Conservation (phyloP, 495 filamentous ascomycete genomes). For the Venustampulla echinocandica region DNA sequence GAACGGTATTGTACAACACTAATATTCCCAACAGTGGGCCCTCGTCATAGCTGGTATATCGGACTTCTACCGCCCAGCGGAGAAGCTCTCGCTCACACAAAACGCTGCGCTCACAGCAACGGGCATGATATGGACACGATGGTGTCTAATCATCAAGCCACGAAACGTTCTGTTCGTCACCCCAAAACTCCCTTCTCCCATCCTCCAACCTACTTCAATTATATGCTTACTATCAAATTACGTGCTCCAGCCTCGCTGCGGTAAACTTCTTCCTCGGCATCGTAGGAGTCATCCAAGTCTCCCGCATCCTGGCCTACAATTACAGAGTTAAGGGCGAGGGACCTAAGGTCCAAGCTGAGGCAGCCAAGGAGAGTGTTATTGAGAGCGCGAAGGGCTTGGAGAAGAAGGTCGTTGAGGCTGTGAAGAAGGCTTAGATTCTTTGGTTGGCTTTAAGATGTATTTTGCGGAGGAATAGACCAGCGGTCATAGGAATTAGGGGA, state of each 20-base stretch:
- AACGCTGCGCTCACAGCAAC: constrained; percentile 81
- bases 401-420: constrained; percentile 35
- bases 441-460: too few relatives aligned
- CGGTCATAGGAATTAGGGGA: too few relatives aligned
- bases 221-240: neutral
- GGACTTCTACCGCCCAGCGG: constrained; percentile 87
- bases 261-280: constrained; percentile 97
- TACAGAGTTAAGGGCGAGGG: constrained; percentile 44
- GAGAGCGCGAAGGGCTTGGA: constrained; percentile 29
- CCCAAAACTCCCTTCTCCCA: constrained; percentile 1
- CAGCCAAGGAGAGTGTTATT: constrained; percentile 36
- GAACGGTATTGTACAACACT: too few relatives aligned
- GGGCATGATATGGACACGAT: constrained; percentile 95
- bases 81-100: constrained; percentile 84
- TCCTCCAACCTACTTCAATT: neutral
- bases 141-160: constrained; percentile 96
- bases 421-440: constrained; percentile 22
- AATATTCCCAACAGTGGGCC: constrained; percentile 54
- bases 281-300: constrained; percentile 75
- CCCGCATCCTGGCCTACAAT: constrained; percentile 64
- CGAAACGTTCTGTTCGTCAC: constrained; percentile 73
- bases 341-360: constrained; percentile 26
- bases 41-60: constrained; percentile 86
- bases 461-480: too few relatives aligned
- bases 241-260: constrained; percentile 61